Base-by-base conservation (phyloP, 148 eudicot genomes). In the Tetragonia tetragonoides region DNA sequence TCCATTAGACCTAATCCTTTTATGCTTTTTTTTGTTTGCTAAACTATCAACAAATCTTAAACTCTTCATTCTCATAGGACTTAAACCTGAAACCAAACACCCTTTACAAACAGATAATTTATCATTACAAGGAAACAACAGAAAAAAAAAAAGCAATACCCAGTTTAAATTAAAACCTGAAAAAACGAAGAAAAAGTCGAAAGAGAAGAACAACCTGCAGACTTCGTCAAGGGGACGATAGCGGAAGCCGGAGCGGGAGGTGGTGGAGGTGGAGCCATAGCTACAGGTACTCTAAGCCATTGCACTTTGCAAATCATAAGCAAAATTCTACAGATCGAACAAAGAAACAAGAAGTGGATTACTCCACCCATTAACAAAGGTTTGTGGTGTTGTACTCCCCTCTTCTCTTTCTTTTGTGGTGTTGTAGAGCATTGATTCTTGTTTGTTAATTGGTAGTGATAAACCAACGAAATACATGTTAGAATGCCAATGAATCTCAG, bases 181-280 rank as follows among this genome's bases (percentile, higher is more conserved):
- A 69, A n/a, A 14, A 16, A 21, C 47, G 17, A 10, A 17, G 2
- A 38, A 41, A 60, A 77, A 16, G 1, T n/a, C 39, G 20, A 41
- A 3, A 74, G 5, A 2, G 38, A 71, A 18, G 16, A 39, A 39
- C 34, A 75, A 88, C 91, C 90, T 79, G 87, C 72, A 65, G 86
- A 57, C n/a, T n/a, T n/a, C 28, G 75, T 61, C 0, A 87, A 37
- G 23, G 82, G 14, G 28, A 77, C 71, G 14, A 57, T 53, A 42
- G 86, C n/a, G n/a, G n/a, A n/a, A n/a, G n/a, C 56, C 9, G 83
- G 66, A 34, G 79, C 47, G 72, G 84, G 53, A 0, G 77, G 47
- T 2, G 82, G 72, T 3, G 82, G 81, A 10, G 82, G 79, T 4
- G 86, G 72, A 59, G 75, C 41, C n/a, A n/a, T n/a, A n/a, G n/a